Conservation (phyloP, 2,329 filamentous ascomycete species). For the Cladophialophora immunda region DNA sequence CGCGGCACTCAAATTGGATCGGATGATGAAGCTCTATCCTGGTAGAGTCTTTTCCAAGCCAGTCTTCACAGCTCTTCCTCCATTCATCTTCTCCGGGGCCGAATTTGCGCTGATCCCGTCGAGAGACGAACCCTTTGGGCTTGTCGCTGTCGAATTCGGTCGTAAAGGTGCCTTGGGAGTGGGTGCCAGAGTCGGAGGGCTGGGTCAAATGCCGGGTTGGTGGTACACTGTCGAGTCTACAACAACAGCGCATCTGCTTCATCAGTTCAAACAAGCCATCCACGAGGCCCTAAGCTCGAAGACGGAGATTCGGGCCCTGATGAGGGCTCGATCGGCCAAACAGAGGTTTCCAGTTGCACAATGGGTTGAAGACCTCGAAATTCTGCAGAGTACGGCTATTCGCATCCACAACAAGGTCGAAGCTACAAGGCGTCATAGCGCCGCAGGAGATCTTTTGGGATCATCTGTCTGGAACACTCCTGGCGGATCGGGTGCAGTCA, state of each 20-base stretch:
- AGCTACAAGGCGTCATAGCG: constrained; percentile 41
- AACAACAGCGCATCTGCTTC: constrained; percentile 68
- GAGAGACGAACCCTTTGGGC: constrained; percentile 73
- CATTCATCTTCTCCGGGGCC: constrained; percentile 72
- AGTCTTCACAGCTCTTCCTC: constrained; percentile 72
- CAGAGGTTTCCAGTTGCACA: constrained; percentile 73
- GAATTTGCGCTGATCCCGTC: constrained; percentile 75
- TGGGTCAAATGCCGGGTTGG: constrained; percentile 75
- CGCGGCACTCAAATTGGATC: constrained; percentile 70
- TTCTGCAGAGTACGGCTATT: constrained; percentile 68
- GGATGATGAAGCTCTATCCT: constrained; percentile 72
- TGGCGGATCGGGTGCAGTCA: constrained; percentile 31
- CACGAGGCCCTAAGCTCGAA: constrained; percentile 68
- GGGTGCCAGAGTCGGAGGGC: constrained; percentile 70
- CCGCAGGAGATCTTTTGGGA: constrained; percentile 25
- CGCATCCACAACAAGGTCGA: constrained; percentile 61
- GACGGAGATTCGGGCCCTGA: constrained; percentile 64
- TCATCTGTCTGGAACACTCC: constrained; percentile 26
- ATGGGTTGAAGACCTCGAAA: constrained; percentile 72
- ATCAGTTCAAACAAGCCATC: constrained; percentile 72
- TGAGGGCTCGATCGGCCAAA: constrained; percentile 71
- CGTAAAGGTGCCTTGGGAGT: constrained; percentile 73
- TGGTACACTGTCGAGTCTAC: constrained; percentile 75
- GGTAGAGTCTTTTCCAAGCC: constrained; percentile 73
- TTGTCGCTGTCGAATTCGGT: constrained; percentile 74